Base-by-base conservation (phyloP, 2,329 filamentous ascomycete genomes). In the Xylaria sp. region DNA sequence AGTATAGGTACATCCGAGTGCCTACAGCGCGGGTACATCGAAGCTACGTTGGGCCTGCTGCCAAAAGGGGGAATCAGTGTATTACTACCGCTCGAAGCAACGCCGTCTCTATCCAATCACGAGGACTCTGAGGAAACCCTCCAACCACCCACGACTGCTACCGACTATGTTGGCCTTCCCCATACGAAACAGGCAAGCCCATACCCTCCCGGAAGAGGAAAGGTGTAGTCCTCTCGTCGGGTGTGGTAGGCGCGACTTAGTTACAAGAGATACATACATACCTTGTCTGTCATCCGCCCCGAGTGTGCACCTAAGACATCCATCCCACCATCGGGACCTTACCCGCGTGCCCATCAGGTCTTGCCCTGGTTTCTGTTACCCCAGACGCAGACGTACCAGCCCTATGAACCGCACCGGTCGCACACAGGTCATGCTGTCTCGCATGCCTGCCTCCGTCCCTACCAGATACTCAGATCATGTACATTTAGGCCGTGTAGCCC, bases 401-500 rank as follows among this genome's bases (percentile, higher is more conserved):
- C 63, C 58, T 64, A 55, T 61, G 56, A 66, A 56, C 62, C 67
- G 65, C 60, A 66, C 68, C 67, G 70, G 72, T 71, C 65, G 69
- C 69, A 67, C 67, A 65, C 63, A 63, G 65, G 64, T 68, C 67
- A 68, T 68, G 63, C 58, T 61, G 65, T 68, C 67, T 65, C 69
- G 63, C 68, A 63, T 67, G 63, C 64, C 52, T 67, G 62, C 62
- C 65, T 66, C 60, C 55, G 64, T 67, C 69, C 63, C 63, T 70
- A 63, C 67, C 61, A 66, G 58, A 64, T 65, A 67, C 65, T 66
- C 68, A 70, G 69, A 75, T 78, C 79, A 79, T 76, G 79, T 83
- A 78, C 77, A 78, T 80, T 79, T 79, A 76, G 70, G 68, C 70
- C 69, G 68, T 67, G 73, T 68, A 67, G 60, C 65, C 63, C 69